A percentile compares a stretch with the other conserved stretches of the same genome.
These are phyloP conservation scores for Elongisporangium senticosum DNA, from an alignment of 352 stramenopile genomes.

Conservation along the genomic window DNA sequence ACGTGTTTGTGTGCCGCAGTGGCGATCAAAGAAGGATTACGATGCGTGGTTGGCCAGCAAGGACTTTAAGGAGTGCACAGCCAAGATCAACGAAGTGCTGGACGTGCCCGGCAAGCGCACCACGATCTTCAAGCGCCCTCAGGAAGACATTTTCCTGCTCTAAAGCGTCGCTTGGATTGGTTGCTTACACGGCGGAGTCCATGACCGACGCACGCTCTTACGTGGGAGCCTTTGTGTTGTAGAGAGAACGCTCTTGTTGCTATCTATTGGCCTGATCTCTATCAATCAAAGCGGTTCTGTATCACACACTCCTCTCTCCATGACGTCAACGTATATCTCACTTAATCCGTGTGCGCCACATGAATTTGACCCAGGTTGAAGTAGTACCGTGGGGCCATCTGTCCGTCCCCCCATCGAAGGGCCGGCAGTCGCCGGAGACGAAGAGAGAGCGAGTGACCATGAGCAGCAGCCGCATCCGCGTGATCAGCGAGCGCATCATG, in stretches of 20 bases:
- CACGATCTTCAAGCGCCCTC: conserved; percentile 72
- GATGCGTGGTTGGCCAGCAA: conserved; percentile 71
- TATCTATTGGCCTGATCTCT: not conserved
- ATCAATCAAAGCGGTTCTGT: not conserved
- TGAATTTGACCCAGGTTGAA: not conserved
- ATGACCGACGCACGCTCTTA: no score
- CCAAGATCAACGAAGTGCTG: conserved; percentile 83
- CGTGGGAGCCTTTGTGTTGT: not conserved
- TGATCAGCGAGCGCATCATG: conserved; percentile 87
- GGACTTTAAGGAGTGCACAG: conserved; percentile 74
- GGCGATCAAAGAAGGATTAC: conserved; percentile 78
- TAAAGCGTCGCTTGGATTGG: conserved; percentile 14
- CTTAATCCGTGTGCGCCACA: not conserved
- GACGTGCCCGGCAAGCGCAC: conserved; percentile 83
- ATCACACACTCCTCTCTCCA: not conserved
- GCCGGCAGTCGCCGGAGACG: not conserved
- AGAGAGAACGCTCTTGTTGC: not conserved
- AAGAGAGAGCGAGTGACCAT: conserved; percentile 12
- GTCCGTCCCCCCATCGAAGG: not conserved
- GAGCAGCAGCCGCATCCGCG: conserved; percentile 37
- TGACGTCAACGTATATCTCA: not conserved
- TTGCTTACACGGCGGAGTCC: no score
- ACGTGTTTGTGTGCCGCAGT: conserved; percentile 26
- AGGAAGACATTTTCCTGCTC: conserved; percentile 85
- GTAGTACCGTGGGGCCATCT: conserved; percentile 1